A percentile compares a stretch with the other conserved stretches of the same genome.
Conservation (phyloP, 805 yeast genomes). For the Komagataella kurtzmanii region DNA sequence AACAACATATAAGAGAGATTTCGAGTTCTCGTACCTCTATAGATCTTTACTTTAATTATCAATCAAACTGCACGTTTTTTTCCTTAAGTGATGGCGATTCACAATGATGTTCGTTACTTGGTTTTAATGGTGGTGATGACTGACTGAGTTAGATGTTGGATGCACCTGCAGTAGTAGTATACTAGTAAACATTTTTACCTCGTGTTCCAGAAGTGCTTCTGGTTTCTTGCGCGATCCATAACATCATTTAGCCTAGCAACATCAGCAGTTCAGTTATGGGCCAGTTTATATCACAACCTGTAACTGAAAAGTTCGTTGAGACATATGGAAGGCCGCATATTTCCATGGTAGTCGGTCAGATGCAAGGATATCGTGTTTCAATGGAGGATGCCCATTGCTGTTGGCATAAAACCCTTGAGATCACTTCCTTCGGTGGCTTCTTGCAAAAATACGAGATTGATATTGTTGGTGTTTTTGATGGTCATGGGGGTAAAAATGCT, state of each 20-base stretch:
- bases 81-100: background rate
- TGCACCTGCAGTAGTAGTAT: background rate
- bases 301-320: conserved; percentile 51
- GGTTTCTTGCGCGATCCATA: background rate
- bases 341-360: conserved; percentile 35
- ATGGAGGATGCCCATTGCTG: conserved; percentile 65
- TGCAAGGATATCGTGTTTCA: conserved; percentile 65
- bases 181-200: background rate
- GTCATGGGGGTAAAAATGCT: conserved; percentile 64
- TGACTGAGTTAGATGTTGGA: background rate
- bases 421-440: conserved; percentile 14
- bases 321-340: conserved; percentile 14
- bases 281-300: conserved; percentile 60
- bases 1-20: background rate
- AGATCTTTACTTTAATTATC: background rate
- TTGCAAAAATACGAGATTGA: conserved; percentile 9
- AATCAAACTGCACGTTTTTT: background rate
- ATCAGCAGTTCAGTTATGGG: conserved; percentile 35
- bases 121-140: background rate
- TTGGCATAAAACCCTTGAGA: background rate
- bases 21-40: too few species aligned
- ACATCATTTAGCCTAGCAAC: background rate
- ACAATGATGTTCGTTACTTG: background rate
- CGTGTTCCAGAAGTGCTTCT: background rate
- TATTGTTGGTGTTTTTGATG: conserved; percentile 67